These are phyloP conservation scores for Barnettozyma siamensis DNA, from an alignment of 805 yeast species.

Conservation along the genomic window DNA sequence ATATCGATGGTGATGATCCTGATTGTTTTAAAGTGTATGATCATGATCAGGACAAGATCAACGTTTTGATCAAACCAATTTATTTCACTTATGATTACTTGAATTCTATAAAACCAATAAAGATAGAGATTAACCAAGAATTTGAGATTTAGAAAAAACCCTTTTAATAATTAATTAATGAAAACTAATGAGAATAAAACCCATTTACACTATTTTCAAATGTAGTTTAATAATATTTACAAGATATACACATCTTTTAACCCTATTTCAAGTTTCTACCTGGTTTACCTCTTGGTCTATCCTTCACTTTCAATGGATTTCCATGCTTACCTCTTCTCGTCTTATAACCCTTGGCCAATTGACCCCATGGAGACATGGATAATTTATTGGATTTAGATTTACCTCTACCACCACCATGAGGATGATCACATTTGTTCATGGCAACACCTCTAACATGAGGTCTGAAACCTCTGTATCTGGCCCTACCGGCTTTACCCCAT, in stretches of 20 bases:
- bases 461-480: constrained; percentile 86
- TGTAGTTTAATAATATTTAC: no score
- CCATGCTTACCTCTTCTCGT: constrained; percentile 87
- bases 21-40: constrained; percentile 1
- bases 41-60: constrained; percentile 3
- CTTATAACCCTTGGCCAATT: constrained; percentile 85
- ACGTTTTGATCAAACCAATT: background rate
- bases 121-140: background rate
- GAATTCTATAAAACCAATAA: background rate
- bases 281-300: constrained; percentile 80
- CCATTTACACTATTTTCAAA: no score
- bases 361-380: constrained; percentile 96
- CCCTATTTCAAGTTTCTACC: constrained; percentile 12
- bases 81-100: constrained; percentile 3
- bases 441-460: constrained; percentile 98
- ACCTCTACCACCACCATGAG: constrained; percentile 99
- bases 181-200: no score
- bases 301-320: constrained; percentile 81
- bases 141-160: background rate
- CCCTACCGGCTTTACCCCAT: constrained; percentile 96
- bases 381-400: constrained; percentile 93
- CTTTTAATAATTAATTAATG: no score
- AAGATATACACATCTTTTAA: background rate
- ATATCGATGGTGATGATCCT: background rate
- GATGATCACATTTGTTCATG: constrained; percentile 96